Conservation (phyloP, 2,329 filamentous ascomycete genomes). For the Hypoxylon sp. region DNA sequence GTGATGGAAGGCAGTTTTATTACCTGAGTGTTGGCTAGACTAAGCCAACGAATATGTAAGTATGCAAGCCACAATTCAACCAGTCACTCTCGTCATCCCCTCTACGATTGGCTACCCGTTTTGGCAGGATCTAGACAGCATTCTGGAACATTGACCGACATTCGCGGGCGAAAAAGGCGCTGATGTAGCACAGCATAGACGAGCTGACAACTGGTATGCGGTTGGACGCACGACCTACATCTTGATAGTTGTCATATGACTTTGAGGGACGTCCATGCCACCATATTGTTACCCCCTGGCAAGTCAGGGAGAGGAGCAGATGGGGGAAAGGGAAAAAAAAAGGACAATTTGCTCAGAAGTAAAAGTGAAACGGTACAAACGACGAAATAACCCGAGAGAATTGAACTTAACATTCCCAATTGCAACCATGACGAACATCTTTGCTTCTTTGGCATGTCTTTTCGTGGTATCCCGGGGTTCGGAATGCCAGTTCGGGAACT, state of each 20-base stretch:
- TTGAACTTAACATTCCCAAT: constrained; percentile 7
- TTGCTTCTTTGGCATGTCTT: constrained; percentile 27
- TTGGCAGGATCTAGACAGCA: constrained; percentile 21
- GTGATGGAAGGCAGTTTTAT: constrained; percentile 18
- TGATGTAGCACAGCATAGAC: constrained; percentile 39
- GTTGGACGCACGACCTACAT: constrained; percentile 40
- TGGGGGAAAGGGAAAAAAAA: neutral
- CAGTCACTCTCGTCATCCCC: constrained; percentile 3
- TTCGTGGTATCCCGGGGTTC: constrained; percentile 32
- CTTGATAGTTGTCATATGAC: constrained; percentile 38
- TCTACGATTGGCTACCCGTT: constrained; percentile 28
- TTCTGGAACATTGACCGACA: constrained; percentile 44
- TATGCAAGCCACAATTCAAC: constrained; percentile 41
- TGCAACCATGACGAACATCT: constrained; percentile 14
- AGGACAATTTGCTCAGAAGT: constrained; percentile 1
- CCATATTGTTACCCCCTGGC: constrained; percentile 4
- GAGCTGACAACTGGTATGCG: constrained; percentile 41
- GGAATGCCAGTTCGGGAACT: constrained; percentile 39
- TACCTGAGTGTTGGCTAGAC: constrained; percentile 14
- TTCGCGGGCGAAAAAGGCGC: constrained; percentile 26
- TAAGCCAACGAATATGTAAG: constrained; percentile 19
- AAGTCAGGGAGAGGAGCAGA: constrained; percentile 21
- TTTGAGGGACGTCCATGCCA: constrained; percentile 22
- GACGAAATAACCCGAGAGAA: constrained; percentile 6
- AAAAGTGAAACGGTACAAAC: constrained; percentile 8